Percentiles rank a stretch among this genome's conserved stretches.
Evolutionary conservation across 2,329 filamentous ascomycete species (phyloP).

Genomic region (Verticillium tricorpus): DNA sequence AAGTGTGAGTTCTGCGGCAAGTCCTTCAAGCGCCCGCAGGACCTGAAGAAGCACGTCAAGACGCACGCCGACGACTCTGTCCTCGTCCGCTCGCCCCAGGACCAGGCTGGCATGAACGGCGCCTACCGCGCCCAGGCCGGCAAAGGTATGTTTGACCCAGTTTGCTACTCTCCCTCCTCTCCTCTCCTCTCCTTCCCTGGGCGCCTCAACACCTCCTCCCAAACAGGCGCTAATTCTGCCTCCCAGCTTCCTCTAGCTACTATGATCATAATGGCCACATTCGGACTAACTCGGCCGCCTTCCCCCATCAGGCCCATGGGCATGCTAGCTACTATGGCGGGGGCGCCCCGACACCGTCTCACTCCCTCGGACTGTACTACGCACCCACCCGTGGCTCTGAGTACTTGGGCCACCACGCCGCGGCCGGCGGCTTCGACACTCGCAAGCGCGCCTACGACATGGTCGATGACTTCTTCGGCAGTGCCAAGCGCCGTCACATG

Average conservation of each 20-base stretch:
- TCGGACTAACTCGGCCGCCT: conserved; percentile 50
- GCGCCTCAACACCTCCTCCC: conserved; percentile 10
- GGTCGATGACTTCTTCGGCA: conserved; percentile 90
- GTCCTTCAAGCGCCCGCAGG: conserved; percentile 97
- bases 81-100: conserved; percentile 48
- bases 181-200: conserved; percentile 12
- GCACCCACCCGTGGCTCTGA: conserved; percentile 30
- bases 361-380: conserved; percentile 58
- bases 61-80: conserved; percentile 96
- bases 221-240: conserved; percentile 35
- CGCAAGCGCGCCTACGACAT: conserved; percentile 84
- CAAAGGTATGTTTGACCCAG: conserved; percentile 42
- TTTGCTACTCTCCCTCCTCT: conserved; percentile 7
- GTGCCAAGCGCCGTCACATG: conserved; percentile 85
- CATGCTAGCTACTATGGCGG: conserved; percentile 52
- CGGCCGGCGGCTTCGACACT: conserved; percentile 52
- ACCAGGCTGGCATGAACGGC: conserved; percentile 43
- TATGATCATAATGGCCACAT: conserved; percentile 64
- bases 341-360: conserved; percentile 33
- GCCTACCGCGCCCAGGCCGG: conserved; percentile 49
- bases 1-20: conserved; percentile 99
- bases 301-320: conserved; percentile 48
- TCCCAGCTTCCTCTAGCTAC: conserved; percentile 50
- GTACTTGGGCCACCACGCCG: conserved; percentile 53
- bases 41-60: conserved; percentile 99